Base-by-base conservation (phyloP, 805 yeast genomes). In the Cyberlindnera saturnus region DNA sequence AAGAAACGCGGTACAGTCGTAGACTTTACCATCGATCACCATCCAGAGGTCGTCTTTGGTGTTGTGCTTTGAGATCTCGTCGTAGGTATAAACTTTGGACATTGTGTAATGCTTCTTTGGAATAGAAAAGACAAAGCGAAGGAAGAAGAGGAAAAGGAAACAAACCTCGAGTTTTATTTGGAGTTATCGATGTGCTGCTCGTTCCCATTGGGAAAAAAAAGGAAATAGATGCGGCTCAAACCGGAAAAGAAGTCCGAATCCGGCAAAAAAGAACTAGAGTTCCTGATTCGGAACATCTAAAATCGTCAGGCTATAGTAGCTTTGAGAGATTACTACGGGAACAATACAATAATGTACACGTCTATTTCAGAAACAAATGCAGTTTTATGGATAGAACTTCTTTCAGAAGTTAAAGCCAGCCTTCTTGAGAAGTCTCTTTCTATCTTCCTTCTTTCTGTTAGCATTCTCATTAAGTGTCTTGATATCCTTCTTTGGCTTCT, bases 41-140 rank as follows among this genome's bases (percentile, higher is more conserved):
- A 91, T 79, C 96, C 96, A 91, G 35, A 87, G 69, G 56, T 86
- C 88, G 15, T 82, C 84, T 34, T 81, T 75, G n/a, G 78, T 69
- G 61, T 77, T 79, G 72, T 90, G 97, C 52, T 71, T 60, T 29
- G 81, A 73, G 41, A 89, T 79, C 61, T 89, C 86, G 46, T 79
- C 85, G 52, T 71, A 73, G 32, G 83, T 77, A 67, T 62, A 79
- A 32, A 70, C 66, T 58, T 74, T 75, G 43, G 75, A 64, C 78
- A 72, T 73, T 32, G 15, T 57, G 23, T 34, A 18, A 8, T 34
- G 16, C 9, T n/a, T n/a, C 33, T 15, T 31, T 31, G 5, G 33
- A 14, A 31, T n/a, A 31, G 16, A 15, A n/a, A 31, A n/a, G 16
- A 14, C 2, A 31, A n/a, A n/a, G 3, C 17, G 16, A 31, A 31